Conservation (phyloP, 306 rosid species). For the Inga oerstediana region DNA sequence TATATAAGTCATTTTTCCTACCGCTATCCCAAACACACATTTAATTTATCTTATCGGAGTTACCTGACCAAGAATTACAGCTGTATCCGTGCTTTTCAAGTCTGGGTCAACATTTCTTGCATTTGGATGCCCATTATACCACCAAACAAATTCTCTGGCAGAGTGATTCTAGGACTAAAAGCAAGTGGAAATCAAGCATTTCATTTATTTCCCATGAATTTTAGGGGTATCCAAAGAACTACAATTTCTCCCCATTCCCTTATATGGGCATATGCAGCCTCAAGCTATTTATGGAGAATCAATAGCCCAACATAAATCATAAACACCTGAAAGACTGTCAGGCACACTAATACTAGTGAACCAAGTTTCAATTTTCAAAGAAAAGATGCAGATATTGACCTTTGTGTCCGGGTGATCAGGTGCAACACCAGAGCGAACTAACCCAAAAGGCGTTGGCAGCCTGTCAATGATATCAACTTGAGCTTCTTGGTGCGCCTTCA, state of each 20-base stretch:
- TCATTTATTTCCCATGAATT: not conserved
- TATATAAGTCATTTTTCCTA: too few relatives aligned
- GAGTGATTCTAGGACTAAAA: slow-evolving; percentile 33
- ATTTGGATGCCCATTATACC: slow-evolving; percentile 98
- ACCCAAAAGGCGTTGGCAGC: slow-evolving; percentile 85
- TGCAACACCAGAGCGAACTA: slow-evolving; percentile 92
- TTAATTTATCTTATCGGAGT: not conserved
- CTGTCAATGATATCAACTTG: slow-evolving; percentile 86
- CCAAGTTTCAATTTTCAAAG: too few relatives aligned
- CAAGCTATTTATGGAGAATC: too few relatives aligned
- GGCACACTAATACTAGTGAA: too few relatives aligned
- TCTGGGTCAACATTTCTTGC: slow-evolving; percentile 69
- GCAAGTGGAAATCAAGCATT: not conserved
- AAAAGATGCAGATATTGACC: slow-evolving; percentile 43
- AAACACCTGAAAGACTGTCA: not conserved
- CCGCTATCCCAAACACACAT: too few relatives aligned
- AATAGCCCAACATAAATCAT: not conserved
- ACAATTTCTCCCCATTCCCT: not conserved
- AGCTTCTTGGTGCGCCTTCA: slow-evolving; percentile 70
- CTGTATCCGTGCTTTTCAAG: slow-evolving; percentile 75
- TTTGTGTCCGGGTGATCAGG: slow-evolving; percentile 99
- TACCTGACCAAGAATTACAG: slow-evolving; percentile 93
- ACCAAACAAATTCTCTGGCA: slow-evolving; percentile 97
- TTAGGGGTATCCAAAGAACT: not conserved
- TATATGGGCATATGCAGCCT: too few relatives aligned